Evolutionary conservation across 139 green algal genomes (phyloP).

Genomic region (Yamagishiella unicocca): DNA sequence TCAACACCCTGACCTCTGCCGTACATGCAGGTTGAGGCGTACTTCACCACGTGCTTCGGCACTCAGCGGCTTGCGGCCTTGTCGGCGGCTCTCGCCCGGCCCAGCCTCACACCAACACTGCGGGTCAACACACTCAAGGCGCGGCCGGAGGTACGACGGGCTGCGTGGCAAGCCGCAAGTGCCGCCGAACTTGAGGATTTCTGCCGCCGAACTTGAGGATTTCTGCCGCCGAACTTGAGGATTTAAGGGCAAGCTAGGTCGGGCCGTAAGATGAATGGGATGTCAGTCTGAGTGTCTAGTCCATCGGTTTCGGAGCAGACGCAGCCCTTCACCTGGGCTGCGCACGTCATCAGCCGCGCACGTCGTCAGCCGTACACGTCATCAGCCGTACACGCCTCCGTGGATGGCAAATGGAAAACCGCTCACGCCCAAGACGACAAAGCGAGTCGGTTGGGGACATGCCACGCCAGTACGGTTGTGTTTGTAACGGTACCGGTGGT

Average conservation of each 20-base stretch:
- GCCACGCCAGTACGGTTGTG: too few relatives aligned
- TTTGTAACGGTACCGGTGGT: too few relatives aligned
- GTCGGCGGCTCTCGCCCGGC: constrained; percentile 20
- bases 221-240: background rate
- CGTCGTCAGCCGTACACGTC: too few relatives aligned
- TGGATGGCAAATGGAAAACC: too few relatives aligned
- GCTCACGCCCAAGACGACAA: too few relatives aligned
- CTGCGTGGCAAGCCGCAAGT: background rate
- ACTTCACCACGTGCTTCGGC: constrained; percentile 32
- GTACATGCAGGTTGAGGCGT: constrained; percentile 13
- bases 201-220: background rate
- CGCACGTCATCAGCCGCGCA: too few relatives aligned
- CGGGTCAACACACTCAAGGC: background rate
- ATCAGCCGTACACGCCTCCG: too few relatives aligned
- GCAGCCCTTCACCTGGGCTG: too few relatives aligned
- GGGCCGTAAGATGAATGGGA: background rate
- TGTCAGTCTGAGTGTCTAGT: background rate
- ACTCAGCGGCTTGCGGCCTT: background rate
- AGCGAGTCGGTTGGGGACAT: too few relatives aligned
- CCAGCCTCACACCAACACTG: background rate
- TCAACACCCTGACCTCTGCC: background rate
- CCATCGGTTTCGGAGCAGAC: background rate
- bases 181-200: background rate
- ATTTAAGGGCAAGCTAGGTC: background rate
- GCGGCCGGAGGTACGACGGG: background rate